phyloP scores from a whole-genome alignment of 352 stramenopile genomes.

The Phytophthora macrochlamydospora region DNA sequence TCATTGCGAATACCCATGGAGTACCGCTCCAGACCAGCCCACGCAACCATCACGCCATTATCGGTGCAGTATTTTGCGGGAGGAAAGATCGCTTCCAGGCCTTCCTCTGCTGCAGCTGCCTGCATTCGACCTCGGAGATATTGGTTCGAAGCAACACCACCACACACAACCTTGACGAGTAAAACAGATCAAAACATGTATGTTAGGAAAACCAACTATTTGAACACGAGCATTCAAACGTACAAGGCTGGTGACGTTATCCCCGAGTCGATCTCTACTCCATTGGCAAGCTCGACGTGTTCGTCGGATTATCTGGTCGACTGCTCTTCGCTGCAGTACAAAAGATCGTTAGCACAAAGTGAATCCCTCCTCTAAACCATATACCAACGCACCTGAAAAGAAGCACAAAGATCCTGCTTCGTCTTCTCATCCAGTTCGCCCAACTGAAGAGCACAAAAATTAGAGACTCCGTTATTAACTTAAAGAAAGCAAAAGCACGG shows the following conservation, averaged over 20 bases:
- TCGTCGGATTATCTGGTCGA: constrained; percentile 70
- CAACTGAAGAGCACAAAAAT: constrained; percentile 47
- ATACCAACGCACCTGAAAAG: constrained; percentile 80
- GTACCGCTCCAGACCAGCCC: constrained; percentile 88
- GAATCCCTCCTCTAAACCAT: not conserved
- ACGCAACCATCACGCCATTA: constrained; percentile 98
- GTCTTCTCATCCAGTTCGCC: constrained; percentile 47
- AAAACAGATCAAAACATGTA: constrained; percentile 1
- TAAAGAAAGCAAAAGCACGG: not conserved
- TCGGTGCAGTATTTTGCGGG: constrained; percentile 96
- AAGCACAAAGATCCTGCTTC: constrained; percentile 93
- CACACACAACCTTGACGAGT: constrained; percentile 89
- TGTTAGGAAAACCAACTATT: not conserved
- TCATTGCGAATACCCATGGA: constrained; percentile 62
- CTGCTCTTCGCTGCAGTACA: constrained; percentile 42
- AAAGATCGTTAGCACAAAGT: not conserved
- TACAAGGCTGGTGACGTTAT: constrained; percentile 79
- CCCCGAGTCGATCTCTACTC: constrained; percentile 58
- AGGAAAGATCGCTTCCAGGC: constrained; percentile 52
- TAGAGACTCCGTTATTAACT: not conserved
- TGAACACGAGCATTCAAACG: constrained; percentile 7
- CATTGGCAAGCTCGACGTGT: constrained; percentile 90
- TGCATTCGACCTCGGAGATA: constrained; percentile 91
- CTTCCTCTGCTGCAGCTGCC: constrained; percentile 52
- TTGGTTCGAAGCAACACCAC: constrained; percentile 97